These are phyloP conservation scores for Megacollybia marginata DNA, from an alignment of 768 basidiomycete species.

Conservation along the genomic window DNA sequence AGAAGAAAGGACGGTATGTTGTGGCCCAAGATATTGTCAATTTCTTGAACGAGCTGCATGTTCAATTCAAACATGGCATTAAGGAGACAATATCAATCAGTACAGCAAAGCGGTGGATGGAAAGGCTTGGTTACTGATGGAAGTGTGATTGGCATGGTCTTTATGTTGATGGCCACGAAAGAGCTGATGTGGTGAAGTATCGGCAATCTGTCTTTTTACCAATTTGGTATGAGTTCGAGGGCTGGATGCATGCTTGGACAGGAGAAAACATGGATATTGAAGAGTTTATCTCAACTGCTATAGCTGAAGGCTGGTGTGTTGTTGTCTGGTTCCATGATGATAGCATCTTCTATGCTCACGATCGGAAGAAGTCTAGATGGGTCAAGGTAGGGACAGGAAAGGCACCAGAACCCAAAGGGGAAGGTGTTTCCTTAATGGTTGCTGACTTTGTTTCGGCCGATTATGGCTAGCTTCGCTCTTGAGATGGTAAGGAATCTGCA, in stretches of 20 bases:
- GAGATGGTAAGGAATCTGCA: conserved; percentile 6
- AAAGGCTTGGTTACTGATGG: neutral
- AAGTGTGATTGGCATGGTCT: conserved; percentile 7
- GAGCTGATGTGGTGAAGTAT: conserved; percentile 18
- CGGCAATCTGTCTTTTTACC: conserved; percentile 10
- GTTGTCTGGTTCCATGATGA: conserved; percentile 3
- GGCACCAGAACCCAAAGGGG: neutral
- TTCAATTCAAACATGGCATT: conserved; percentile 5
- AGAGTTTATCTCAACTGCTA: neutral
- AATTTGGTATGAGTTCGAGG: neutral
- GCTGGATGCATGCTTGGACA: neutral
- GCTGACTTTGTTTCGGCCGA: conserved; percentile 20
- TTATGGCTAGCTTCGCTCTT: conserved; percentile 8
- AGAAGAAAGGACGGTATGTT: conserved; percentile 11
- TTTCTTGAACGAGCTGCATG: conserved; percentile 4
- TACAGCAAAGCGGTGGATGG: conserved; percentile 19
- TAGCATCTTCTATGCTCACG: conserved; percentile 11
- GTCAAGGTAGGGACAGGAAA: neutral
- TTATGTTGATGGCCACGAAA: conserved; percentile 22
- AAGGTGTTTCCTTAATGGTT: conserved; percentile 16
- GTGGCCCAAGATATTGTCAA: conserved; percentile 9
- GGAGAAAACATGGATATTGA: neutral
- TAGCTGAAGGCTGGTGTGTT: too few species aligned
- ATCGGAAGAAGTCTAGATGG: conserved; percentile 11
- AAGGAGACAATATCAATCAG: conserved; percentile 10